phyloP scores from a whole-genome alignment of 2,329 filamentous ascomycete species.

The Neoarthrinium moseri region DNA sequence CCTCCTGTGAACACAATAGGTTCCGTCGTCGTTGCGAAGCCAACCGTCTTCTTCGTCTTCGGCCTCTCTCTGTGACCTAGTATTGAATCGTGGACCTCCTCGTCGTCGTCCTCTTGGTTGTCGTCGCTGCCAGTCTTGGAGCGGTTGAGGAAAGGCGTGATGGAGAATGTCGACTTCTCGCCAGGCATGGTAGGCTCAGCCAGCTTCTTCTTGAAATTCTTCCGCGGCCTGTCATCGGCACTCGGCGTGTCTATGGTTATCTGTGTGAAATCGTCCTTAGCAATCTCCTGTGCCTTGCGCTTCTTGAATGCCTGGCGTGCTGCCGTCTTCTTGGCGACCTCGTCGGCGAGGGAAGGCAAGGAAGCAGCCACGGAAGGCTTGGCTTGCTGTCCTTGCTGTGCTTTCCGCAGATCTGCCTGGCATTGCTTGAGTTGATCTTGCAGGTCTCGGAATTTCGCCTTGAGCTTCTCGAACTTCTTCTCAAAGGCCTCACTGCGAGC shows the following conservation, averaged over 20 bases:
- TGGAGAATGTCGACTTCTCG: conserved; percentile 90
- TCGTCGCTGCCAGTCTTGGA: conserved; percentile 56
- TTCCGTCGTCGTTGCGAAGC: conserved; percentile 12
- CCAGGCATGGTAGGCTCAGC: conserved; percentile 62
- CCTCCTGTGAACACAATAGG: conserved; percentile 9
- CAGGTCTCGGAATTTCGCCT: conserved; percentile 65
- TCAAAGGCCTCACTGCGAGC: conserved; percentile 65
- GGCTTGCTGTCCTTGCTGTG: conserved; percentile 37
- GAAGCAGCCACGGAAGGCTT: too few species aligned
- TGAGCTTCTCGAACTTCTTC: conserved; percentile 67
- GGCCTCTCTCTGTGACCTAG: too few species aligned
- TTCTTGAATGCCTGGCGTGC: conserved; percentile 42
- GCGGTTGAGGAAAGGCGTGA: conserved; percentile 88
- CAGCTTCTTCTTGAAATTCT: conserved; percentile 54
- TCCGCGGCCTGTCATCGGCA: conserved; percentile 25
- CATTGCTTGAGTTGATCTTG: conserved; percentile 72
- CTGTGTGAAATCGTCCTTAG: conserved; percentile 40
- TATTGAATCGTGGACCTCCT: conserved; percentile 22
- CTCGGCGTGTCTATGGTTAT: conserved; percentile 46
- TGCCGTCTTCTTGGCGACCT: conserved; percentile 27
- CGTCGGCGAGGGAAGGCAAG: conserved; percentile 29
- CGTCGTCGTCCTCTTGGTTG: conserved; percentile 23
- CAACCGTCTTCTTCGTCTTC: conserved; percentile 11
- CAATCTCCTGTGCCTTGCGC: conserved; percentile 43
- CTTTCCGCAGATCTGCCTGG: conserved; percentile 41